Evolutionary conservation across 495 filamentous ascomycete genomes (phyloP), one percentile per base, ranked within the genome.

Genomic region (Penicillium tannophilum): DNA sequence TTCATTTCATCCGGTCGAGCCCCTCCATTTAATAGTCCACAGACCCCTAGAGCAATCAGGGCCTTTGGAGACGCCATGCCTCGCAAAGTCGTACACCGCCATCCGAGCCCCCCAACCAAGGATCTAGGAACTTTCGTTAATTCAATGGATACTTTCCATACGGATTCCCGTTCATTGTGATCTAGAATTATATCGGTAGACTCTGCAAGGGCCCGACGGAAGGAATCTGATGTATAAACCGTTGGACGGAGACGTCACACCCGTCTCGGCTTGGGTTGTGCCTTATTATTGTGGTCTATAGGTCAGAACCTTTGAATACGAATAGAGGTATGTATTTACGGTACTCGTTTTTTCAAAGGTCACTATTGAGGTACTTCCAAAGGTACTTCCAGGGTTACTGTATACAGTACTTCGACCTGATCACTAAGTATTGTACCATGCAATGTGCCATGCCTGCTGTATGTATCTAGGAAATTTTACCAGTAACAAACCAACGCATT

Each of bases 201-300:
- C 46, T 30, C 72, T 77, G 74, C 72, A 77, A 77, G 72, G 70
- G 67, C 68, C 74, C 74, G 74, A 56, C 63, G 67, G 66, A 63
- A 69, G 43, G 53, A 51, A 63, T 59, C 68, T 62, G 67, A 62
- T 69, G 67, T 69, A 70, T 70, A 72, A 65, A 61, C 55, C 63
- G 63, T 70, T 64, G 62, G 61, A 68, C 63, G 42, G 51, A 44
- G 45, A 46, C 6, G 63, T 69, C 55, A 66, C 61, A 66, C 61
- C 64, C 24, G 58, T 44, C 52, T 51, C 42, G 42, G 48, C 50
- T 51, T 41, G 36, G 30, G 23, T 48, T 47, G 24, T 47, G 49
- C 36, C 10, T 46, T 55, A 10, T 14, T 52, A 12, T 28, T 47
- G 14, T 47, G 20, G 12, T 36, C 33, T 7, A 36, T 36, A 36